These are phyloP conservation scores for Trypanosoma brucei DNA, from an alignment of 208 protist genomes.

Conservation along the genomic window DNA sequence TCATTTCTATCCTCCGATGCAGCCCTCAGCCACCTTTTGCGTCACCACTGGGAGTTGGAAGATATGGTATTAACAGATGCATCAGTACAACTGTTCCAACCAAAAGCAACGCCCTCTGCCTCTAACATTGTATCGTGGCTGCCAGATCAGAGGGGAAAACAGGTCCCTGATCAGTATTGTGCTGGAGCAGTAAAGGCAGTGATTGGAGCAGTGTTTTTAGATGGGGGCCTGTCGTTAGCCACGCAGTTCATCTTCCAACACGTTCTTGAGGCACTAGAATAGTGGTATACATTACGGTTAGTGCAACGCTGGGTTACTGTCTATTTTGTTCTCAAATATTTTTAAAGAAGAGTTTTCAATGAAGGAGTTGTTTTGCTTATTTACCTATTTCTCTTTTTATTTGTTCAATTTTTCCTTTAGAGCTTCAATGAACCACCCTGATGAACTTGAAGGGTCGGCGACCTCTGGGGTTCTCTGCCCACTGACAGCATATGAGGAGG, in stretches of 20 bases:
- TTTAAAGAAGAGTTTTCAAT: no score
- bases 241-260: conserved; percentile 50
- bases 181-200: conserved; percentile 72
- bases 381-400: conserved; percentile 19
- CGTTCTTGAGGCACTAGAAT: conserved; percentile 43
- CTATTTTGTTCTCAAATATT: no score
- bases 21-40: conserved; percentile 55
- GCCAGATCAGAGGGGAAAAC: conserved; percentile 26
- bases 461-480: conserved; percentile 25
- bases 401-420: conserved; percentile 8
- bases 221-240: conserved; percentile 47
- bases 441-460: neutral
- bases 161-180: conserved; percentile 66
- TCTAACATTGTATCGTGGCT: conserved; percentile 61
- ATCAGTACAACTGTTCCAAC: conserved; percentile 54
- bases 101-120: conserved; percentile 38
- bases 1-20: conserved; percentile 50
- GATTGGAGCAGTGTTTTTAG: conserved; percentile 63
- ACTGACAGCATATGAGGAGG: conserved; percentile 63
- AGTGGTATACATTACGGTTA: neutral
- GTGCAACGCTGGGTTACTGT: no score
- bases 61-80: conserved; percentile 85
- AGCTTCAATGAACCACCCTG: conserved; percentile 4
- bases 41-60: conserved; percentile 70
- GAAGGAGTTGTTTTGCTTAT: conserved; percentile 1